Evolutionary conservation across 2,329 filamentous ascomycete species (phyloP), one percentile per base, ranked within the genome.

Genomic region (Diaporthe ilicicola): DNA sequence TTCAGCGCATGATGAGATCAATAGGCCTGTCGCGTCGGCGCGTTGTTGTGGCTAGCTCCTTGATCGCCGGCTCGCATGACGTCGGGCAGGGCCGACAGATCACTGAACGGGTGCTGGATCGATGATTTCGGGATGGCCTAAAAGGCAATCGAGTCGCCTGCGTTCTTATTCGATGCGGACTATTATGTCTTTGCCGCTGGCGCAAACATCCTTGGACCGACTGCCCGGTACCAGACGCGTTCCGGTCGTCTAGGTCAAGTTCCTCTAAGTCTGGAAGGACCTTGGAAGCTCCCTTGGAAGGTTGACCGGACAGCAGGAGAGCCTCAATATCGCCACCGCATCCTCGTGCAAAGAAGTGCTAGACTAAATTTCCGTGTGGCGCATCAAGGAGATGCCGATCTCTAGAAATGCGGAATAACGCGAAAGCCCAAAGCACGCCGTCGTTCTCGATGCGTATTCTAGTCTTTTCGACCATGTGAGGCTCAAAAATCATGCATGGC

Each of bases 21-120:
- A 70, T 50, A 22, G 32, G 34, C 22, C 34, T n/a, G 56, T 70
- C 71, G 68, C 68, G 71, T 72, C 71, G 64, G 54, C 71, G 71
- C 71, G 71, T 48, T 53, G 37, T 51, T 32, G 54, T 46, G 22
- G 34, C 50, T 69, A 53, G 62, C 61, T 39, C 55, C 22, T 34
- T 59, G 71, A 72, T 72, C 68, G 44, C 64, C 70, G 48, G 39
- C 62, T 29, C 32, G 56, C 55, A 72, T 73, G 71, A 73, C 69
- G 71, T 71, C 53, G 64, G 42, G 27, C 34, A 46, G 50, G 37
- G 17, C 69, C 64, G 69, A 61, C 50, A 59, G 71, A 73, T 73
- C 71, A 73, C 42, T 51, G 46, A 37, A 46, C 27, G 27, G 34
- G 69, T 22, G 64, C 34, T 54, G 51, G 69, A 73, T 73, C 71